A percentile compares a stretch with the other conserved stretches of the same genome.
Conservation (phyloP, 2,329 filamentous ascomycete genomes). For the Trichoderma koningiopsis region DNA sequence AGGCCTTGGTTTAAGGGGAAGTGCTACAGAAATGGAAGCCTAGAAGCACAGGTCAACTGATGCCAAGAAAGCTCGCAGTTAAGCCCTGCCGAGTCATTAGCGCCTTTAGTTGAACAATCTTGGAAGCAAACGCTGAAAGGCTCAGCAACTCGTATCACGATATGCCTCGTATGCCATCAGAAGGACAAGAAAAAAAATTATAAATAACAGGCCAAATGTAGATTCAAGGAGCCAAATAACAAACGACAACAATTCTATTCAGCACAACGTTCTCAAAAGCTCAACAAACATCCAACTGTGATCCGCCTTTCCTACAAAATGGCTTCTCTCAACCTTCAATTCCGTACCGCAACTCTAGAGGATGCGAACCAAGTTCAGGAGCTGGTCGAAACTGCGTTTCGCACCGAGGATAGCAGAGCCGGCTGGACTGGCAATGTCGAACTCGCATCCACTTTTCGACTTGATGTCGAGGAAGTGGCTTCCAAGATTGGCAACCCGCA, state of each 20-base stretch:
- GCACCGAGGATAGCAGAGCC: slow-evolving; percentile 41
- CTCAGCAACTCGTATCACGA: neutral
- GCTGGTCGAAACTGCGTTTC: slow-evolving; percentile 46
- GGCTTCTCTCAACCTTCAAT: slow-evolving; percentile 33
- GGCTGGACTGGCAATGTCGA: slow-evolving; percentile 41
- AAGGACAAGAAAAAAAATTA: neutral
- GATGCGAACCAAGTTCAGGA: slow-evolving; percentile 42
- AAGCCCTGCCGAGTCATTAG: slow-evolving; percentile 3
- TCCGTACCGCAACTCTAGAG: slow-evolving; percentile 41
- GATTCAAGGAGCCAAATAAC: neutral
- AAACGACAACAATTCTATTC: neutral
- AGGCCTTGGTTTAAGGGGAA: neutral
- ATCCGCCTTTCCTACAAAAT: neutral
- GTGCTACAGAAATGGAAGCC: neutral
- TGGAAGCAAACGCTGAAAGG: neutral
- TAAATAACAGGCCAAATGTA: neutral
- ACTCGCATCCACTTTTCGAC: slow-evolving; percentile 71
- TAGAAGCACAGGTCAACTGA: neutral
- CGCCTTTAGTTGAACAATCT: neutral
- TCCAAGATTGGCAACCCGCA: slow-evolving; percentile 48
- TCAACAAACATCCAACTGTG: neutral
- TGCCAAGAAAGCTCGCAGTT: neutral
- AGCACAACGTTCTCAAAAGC: neutral
- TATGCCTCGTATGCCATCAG: neutral
- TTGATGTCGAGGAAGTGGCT: slow-evolving; percentile 65